Evolutionary conservation across 2,329 filamentous ascomycete genomes (phyloP).

Genomic region (Pseudocercospora fijiensis): DNA sequence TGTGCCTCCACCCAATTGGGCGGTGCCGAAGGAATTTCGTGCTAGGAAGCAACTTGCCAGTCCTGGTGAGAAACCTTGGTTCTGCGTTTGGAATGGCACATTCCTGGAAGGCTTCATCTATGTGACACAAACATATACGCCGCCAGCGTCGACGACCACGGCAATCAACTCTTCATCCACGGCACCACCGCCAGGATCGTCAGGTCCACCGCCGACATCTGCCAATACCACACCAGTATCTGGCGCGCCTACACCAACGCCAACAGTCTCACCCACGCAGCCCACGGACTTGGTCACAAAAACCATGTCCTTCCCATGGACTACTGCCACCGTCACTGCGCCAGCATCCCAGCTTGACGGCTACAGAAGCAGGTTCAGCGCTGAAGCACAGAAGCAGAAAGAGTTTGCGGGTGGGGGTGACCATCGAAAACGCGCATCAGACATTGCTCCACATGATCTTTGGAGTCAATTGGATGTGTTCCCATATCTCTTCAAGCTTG

Average conservation of each 20-base stretch:
- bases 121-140: constrained; percentile 52
- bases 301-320: neutral
- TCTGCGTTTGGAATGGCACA: constrained; percentile 68
- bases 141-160: constrained; percentile 18
- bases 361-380: neutral
- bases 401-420: neutral
- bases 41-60: constrained; percentile 46
- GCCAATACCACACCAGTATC: constrained; percentile 15
- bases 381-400: neutral
- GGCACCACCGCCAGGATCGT: constrained; percentile 15
- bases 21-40: constrained; percentile 20
- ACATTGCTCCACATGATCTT: constrained; percentile 12
- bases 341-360: neutral
- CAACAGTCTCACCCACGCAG: neutral
- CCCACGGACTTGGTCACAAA: neutral
- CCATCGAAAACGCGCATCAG: constrained; percentile 7
- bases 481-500: constrained; percentile 63
- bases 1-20: neutral
- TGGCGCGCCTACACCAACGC: constrained; percentile 11
- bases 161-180: constrained; percentile 11
- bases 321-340: neutral
- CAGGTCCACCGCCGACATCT: constrained; percentile 13
- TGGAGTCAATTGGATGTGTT: constrained; percentile 22
- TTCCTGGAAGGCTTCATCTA: constrained; percentile 68
- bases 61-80: constrained; percentile 65